Evolutionary conservation across 345 rosid species (phyloP), one percentile per base, ranked within the genome.

Genomic region (Eucalyptus shirleyi): DNA sequence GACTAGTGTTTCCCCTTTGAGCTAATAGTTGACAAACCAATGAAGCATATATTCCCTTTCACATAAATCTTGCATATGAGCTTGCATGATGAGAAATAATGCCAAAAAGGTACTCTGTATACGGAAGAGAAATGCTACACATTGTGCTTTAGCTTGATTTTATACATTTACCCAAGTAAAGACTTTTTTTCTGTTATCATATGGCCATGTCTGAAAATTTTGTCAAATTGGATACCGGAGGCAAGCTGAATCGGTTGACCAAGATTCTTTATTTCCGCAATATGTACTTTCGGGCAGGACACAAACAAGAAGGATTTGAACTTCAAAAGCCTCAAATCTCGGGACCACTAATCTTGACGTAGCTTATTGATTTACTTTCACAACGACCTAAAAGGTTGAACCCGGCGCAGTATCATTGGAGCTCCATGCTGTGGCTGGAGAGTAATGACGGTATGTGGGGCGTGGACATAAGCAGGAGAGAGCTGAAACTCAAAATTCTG

Each of bases 371-470:
- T 37, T 40, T 12, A 77, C 47, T 77, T 6, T 77, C 47, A 40
- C 30, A 0, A 37, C 13, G 42, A 87, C 77, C 51, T 14, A 32
- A 37, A 37, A 37, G 72, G 83, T 81, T 77, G 89, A 88, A 90
- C 77, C 87, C 90, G 88, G 90, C 83, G 92, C 50, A 94, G 80
- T 28, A 89, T 90, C n/a, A 95, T 88, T 80, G 90, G 96, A 89
- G 94, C 94, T 16, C 96, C 95, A 55, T 93, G 92, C 67, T 90
- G 95, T 77, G 97, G 97, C 83, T 94, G 93, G 87, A 95, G 96
- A 24, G 89, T 92, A 89, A 93, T 88, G 44, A 91, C 89, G 28
- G 94, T 91, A 24, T 77, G 16, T 3, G 98, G 95, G 87, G 97
- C 92, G 60, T 94, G 98, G 14, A 89, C 81, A 92, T 94, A 94